phyloP scores from a whole-genome alignment of 352 stramenopile genomes.

The Labyrinthula sp. region DNA sequence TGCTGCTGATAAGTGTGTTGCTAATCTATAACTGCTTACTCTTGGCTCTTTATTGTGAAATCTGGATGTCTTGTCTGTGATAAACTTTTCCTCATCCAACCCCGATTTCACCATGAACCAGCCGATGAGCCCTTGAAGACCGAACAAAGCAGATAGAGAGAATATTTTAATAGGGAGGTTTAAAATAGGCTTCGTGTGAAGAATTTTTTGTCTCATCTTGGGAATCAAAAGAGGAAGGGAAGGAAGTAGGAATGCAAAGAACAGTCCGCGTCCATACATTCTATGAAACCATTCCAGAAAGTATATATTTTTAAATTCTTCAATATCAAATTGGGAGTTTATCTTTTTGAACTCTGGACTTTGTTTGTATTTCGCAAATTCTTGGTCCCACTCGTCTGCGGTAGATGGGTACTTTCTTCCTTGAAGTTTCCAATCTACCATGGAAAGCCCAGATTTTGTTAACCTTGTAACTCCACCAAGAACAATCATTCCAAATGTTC shows the following conservation, averaged over 20 bases:
- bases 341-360: conserved; percentile 81
- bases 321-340: conserved; percentile 61
- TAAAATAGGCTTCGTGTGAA: too few species aligned
- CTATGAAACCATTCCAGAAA: conserved; percentile 78
- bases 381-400: conserved; percentile 66
- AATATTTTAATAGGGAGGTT: too few species aligned
- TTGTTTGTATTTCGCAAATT: conserved; percentile 93
- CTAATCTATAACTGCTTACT: conserved; percentile 83
- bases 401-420: conserved; percentile 69
- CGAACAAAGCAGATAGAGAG: conserved; percentile 44
- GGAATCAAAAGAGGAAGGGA: conserved; percentile 64
- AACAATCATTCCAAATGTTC: conserved; percentile 87
- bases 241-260: conserved; percentile 68
- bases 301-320: conserved; percentile 96
- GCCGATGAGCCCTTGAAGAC: conserved; percentile 65
- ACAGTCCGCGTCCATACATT: conserved; percentile 83
- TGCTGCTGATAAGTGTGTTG: conserved; percentile 82
- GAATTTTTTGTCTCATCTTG: conserved; percentile 39
- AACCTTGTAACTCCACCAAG: conserved; percentile 86
- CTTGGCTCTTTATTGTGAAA: conserved; percentile 91
- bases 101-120: conserved; percentile 99
- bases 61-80: too few species aligned
- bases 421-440: conserved; percentile 87
- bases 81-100: conserved; percentile 64
- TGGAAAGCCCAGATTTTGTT: conserved; percentile 83